A percentile compares a stretch with the other conserved stretches of the same genome.
These are phyloP conservation scores for Mycena galericulata DNA, from an alignment of 768 basidiomycete genomes.

Conservation along the genomic window DNA sequence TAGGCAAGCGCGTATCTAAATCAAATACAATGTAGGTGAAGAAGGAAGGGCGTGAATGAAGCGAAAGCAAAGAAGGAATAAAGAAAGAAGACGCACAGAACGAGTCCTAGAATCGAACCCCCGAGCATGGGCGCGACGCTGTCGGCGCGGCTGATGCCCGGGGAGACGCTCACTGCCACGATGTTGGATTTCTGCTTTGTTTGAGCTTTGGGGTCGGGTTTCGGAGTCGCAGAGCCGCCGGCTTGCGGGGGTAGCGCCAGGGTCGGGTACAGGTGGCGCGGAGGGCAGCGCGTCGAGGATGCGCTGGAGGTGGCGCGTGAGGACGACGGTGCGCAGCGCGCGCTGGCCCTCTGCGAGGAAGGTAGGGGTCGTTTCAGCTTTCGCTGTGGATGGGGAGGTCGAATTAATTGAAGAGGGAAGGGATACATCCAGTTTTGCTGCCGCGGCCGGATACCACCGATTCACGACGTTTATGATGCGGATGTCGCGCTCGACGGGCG, in stretches of 20 bases:
- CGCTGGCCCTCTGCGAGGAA: constrained; percentile 74
- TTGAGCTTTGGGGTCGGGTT: too few relatives aligned
- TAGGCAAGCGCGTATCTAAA: constrained; percentile 77
- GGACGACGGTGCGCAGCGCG: constrained; percentile 69
- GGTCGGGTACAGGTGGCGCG: too few relatives aligned
- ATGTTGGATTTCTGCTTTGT: constrained; percentile 83
- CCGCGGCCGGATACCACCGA: constrained; percentile 89
- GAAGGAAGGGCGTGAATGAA: too few relatives aligned
- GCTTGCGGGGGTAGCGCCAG: too few relatives aligned
- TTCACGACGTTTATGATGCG: constrained; percentile 90
- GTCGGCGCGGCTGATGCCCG: constrained; percentile 80
- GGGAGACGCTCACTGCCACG: constrained; percentile 77
- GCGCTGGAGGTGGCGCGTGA: constrained; percentile 86
- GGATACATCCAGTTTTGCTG: constrained; percentile 46
- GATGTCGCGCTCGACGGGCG: constrained; percentile 90
- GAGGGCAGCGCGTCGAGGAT: constrained; percentile 85
- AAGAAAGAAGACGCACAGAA: constrained; percentile 46
- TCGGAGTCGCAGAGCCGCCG: too few relatives aligned
- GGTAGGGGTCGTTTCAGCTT: constrained; percentile 42
- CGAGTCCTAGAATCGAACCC: constrained; percentile 46
- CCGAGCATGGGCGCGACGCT: constrained; percentile 67
- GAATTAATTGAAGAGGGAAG: constrained; percentile 33
- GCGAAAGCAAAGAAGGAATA: constrained; percentile 45
- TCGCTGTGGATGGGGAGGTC: constrained; percentile 37
- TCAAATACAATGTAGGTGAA: too few relatives aligned